Base-by-base conservation (phyloP, 495 filamentous ascomycete species). In the Xylaria palmicola region DNA sequence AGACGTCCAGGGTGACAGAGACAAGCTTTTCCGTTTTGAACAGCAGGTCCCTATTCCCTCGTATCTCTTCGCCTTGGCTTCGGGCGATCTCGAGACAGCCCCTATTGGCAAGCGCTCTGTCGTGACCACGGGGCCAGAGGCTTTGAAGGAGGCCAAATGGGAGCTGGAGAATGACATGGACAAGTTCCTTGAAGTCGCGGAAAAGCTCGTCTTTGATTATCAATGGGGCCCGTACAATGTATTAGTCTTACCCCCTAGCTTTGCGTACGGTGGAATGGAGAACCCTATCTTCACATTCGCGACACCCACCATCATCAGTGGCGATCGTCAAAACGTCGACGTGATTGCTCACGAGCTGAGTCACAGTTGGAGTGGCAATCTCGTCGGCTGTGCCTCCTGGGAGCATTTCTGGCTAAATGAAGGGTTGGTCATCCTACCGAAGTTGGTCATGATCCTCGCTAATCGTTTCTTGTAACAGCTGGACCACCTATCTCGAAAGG, bases 211-310 rank as follows among this genome's bases (percentile, higher is more conserved):
- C 39, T 94, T 89, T 63, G 88, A 89, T 9, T 97, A 98, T 68
- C 84, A 84, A 39, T 98, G 94, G 93, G 92, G 90, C 10, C 87
- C 91, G 67, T 98, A 97, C 77, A 98, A 97, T 65, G 90, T 95
- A 17, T 76, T 98, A 9, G 88, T 97, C 34, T 78, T 98, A 29
- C 93, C 93, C 1, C 88, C 91, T 2, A 92, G 89, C 65, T 97
- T 97, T 72, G 92, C 93, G 0, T 96, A 91, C 70, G 85, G 82
- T 69, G 82, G 91, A 40, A 97, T 97, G 93, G 93, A 97, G 78
- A 96, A 96, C 71, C 93, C 93, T 0, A 86, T 94, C 50, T 94
- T 89, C 74, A 97, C 93, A 1, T 97, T 95, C 70, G 92, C 92
- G 0, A 97, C 93, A 13, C 93, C 93, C 17, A 95, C 91, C 36